Evolutionary conservation across 352 stramenopile species (phyloP).

Genomic region (Thalassiosira allenii): DNA sequence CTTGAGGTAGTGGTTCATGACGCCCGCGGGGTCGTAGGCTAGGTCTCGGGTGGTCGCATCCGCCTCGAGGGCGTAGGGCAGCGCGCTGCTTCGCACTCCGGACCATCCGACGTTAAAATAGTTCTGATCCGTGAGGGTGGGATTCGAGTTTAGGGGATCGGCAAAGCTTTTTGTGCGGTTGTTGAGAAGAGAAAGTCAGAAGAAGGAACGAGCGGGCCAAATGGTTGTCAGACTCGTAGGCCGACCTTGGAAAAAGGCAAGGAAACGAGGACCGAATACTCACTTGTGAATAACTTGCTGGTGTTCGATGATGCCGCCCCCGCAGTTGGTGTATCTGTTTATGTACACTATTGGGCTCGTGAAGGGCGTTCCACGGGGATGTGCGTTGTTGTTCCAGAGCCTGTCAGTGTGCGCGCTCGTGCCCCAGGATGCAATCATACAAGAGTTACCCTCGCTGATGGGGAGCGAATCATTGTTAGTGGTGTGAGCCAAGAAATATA

Average conservation of each 20-base stretch:
- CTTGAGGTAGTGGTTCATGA: no score
- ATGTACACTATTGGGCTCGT: slow-evolving; percentile 29
- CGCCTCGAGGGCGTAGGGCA: background rate
- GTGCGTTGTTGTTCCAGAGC: no score
- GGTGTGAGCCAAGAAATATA: no score
- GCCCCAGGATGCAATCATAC: slow-evolving; percentile 35
- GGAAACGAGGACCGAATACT: background rate
- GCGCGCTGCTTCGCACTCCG: background rate
- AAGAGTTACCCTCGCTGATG: slow-evolving; percentile 22
- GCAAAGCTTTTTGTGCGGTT: slow-evolving; percentile 18
- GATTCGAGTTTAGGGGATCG: slow-evolving; percentile 13
- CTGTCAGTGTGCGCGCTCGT: slow-evolving; percentile 37
- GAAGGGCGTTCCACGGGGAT: slow-evolving; percentile 24
- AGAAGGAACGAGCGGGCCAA: background rate
- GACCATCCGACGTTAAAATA: slow-evolving; percentile 38
- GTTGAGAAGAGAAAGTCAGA: background rate
- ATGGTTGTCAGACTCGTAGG: background rate
- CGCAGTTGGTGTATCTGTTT: slow-evolving; percentile 52
- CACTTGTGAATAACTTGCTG: slow-evolving; percentile 54
- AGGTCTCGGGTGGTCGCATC: no score
- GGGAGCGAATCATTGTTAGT: no score
- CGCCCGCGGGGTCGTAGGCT: no score
- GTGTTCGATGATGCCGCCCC: slow-evolving; percentile 39
- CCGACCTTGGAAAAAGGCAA: background rate
- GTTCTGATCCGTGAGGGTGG: slow-evolving; percentile 18